Evolutionary conservation across 2,329 filamentous ascomycete species (phyloP).

Genomic region (Chaetomium sp.): DNA sequence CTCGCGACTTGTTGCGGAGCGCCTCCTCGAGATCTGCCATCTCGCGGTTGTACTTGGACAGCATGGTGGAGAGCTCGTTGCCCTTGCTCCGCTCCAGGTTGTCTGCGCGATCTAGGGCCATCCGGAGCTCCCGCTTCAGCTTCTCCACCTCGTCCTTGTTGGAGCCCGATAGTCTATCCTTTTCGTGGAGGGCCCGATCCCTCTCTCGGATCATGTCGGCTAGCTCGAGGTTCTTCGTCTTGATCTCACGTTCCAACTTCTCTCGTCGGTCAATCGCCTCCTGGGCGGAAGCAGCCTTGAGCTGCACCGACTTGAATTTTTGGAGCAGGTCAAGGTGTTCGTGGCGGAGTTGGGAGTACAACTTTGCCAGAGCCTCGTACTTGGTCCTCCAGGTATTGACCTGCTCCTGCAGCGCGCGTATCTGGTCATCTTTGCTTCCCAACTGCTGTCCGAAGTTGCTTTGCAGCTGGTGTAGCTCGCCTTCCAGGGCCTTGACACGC

Average conservation of each 20-base stretch:
- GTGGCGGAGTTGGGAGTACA: conserved; percentile 93
- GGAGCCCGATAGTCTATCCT: conserved; percentile 80
- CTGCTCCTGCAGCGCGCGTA: conserved; percentile 89
- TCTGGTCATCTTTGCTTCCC: conserved; percentile 89
- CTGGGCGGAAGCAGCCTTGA: conserved; percentile 95
- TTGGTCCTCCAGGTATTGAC: conserved; percentile 97
- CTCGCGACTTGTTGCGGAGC: conserved; percentile 81
- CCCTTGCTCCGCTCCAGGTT: conserved; percentile 92
- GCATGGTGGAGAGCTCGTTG: conserved; percentile 90
- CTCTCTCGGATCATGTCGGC: conserved; percentile 98
- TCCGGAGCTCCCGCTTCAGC: conserved; percentile 86
- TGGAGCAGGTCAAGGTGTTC: conserved; percentile 94
- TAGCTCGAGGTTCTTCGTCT: conserved; percentile 98
- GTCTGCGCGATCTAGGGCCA: conserved; percentile 89
- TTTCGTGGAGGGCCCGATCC: conserved; percentile 89
- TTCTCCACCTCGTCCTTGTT: conserved; percentile 95
- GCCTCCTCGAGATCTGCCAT: conserved; percentile 96
- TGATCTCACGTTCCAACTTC: conserved; percentile 94
- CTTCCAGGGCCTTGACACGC: conserved; percentile 88
- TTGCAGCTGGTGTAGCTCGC: conserved; percentile 80
- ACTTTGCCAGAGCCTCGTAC: conserved; percentile 93
- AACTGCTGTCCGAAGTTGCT: conserved; percentile 83
- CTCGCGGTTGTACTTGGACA: conserved; percentile 94
- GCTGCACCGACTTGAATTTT: conserved; percentile 93
- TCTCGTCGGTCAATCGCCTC: conserved; percentile 94